phyloP scores from a whole-genome alignment of 192 early-diverging fungal species.

The Podila epigama region DNA sequence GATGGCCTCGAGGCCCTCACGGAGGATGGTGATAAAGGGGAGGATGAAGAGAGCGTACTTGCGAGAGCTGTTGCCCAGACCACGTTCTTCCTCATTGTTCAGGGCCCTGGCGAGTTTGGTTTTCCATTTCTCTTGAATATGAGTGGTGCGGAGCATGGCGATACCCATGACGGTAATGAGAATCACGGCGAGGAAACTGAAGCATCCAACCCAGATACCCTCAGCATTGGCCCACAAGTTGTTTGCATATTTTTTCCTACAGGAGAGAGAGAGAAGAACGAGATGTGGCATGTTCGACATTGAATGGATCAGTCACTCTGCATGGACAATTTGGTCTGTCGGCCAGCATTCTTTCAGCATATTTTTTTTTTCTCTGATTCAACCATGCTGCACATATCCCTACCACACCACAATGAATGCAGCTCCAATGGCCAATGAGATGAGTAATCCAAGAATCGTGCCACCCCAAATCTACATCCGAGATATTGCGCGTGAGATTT shows the following conservation, averaged over 20 bases:
- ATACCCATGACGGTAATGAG: slow-evolving; percentile 87
- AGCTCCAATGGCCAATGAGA: slow-evolving; percentile 74
- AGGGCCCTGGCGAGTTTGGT: slow-evolving; percentile 63
- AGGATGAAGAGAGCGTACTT: slow-evolving; percentile 78
- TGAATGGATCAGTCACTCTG: no score
- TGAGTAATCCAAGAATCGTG: slow-evolving; percentile 63
- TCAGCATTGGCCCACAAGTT: slow-evolving; percentile 54
- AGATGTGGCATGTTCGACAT: neutral
- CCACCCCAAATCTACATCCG: slow-evolving; percentile 78
- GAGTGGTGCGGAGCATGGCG: slow-evolving; percentile 77
- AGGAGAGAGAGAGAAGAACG: neutral
- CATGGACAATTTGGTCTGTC: no score
- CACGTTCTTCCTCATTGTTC: slow-evolving; percentile 37
- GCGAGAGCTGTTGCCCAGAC: slow-evolving; percentile 34
- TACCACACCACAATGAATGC: slow-evolving; percentile 87
- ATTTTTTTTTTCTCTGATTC: no score
- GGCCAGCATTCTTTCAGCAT: no score
- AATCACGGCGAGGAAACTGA: slow-evolving; percentile 77
- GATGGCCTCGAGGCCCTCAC: slow-evolving; percentile 88
- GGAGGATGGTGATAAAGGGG: slow-evolving; percentile 82
- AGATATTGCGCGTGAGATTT: neutral
- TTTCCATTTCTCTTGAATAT: slow-evolving; percentile 82
- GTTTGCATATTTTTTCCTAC: slow-evolving; percentile 34
- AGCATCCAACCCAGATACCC: slow-evolving; percentile 64
- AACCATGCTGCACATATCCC: slow-evolving; percentile 15